phyloP scores from a whole-genome alignment of 306 rosid species.

The Clitoria ternatea region DNA sequence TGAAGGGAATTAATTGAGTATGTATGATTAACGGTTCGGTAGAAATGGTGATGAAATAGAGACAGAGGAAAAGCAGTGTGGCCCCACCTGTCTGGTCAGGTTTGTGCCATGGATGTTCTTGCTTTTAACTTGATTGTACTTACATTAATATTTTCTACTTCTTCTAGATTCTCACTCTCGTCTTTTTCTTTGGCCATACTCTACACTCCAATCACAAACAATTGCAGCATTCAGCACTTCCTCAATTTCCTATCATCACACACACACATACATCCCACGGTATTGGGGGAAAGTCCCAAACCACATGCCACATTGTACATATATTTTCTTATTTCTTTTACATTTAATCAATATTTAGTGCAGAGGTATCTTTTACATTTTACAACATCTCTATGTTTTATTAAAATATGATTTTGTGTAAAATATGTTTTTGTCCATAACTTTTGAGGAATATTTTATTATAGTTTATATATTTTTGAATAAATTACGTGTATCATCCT shows the following conservation, averaged over 20 bases:
- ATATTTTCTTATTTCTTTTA: neutral
- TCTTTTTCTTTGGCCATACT: conserved; percentile 20
- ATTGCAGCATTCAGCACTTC: no score
- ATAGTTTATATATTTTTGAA: no score
- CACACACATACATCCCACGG: neutral
- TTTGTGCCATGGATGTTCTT: conserved; percentile 29
- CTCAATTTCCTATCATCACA: neutral
- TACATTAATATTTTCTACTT: neutral
- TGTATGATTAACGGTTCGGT: conserved; percentile 25
- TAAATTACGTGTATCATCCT: no score
- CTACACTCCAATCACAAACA: neutral
- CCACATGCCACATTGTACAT: neutral
- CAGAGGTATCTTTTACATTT: no score
- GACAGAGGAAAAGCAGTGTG: neutral
- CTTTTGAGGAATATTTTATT: no score
- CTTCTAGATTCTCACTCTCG: conserved; percentile 16
- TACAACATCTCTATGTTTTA: no score
- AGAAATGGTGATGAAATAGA: conserved; percentile 2
- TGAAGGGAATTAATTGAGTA: conserved; percentile 14
- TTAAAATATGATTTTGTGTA: no score
- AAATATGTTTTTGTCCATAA: no score
- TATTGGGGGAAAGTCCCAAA: neutral
- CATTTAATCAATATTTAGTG: no score
- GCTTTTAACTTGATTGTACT: conserved; percentile 18
- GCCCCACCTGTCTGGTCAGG: conserved; percentile 27